A percentile compares a stretch with the other conserved stretches of the same genome.
phyloP scores from a whole-genome alignment of 768 basidiomycete species.

The Agrocybe chaxingu region DNA sequence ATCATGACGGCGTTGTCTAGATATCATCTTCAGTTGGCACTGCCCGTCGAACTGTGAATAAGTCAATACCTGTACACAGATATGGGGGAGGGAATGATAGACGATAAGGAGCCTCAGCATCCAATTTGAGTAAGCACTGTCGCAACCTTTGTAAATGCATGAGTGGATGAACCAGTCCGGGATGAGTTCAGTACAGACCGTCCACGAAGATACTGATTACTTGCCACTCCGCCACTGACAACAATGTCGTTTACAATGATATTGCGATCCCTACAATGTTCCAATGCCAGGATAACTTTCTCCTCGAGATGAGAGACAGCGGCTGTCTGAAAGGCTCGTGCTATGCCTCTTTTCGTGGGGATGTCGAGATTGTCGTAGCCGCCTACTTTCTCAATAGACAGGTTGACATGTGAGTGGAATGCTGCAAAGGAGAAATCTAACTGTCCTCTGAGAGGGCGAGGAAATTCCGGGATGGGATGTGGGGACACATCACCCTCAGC shows the following conservation, averaged over 20 bases:
- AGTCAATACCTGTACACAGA: conserved; percentile 71
- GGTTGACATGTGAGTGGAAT: conserved; percentile 68
- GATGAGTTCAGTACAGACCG: conserved; percentile 39
- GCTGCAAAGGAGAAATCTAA: conserved; percentile 79
- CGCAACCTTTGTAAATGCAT: conserved; percentile 23
- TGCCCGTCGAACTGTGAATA: background rate
- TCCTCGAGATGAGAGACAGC: conserved; percentile 72
- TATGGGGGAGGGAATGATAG: conserved; percentile 72
- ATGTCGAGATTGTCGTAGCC: conserved; percentile 40
- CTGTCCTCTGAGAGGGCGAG: conserved; percentile 47
- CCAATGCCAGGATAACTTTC: conserved; percentile 60
- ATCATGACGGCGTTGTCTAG: conserved; percentile 97
- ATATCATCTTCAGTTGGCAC: background rate
- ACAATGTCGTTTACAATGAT: conserved; percentile 59
- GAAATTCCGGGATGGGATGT: conserved; percentile 34
- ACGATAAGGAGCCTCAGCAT: conserved; percentile 27
- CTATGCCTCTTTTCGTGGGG: conserved; percentile 45
- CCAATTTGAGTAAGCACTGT: conserved; percentile 21
- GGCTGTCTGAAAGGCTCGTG: conserved; percentile 68
- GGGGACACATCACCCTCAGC: conserved; percentile 26
- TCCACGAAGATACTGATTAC: conserved; percentile 67
- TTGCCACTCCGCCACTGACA: conserved; percentile 91
- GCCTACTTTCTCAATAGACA: conserved; percentile 42
- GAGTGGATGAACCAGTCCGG: background rate
- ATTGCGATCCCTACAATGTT: conserved; percentile 38